phyloP scores from a whole-genome alignment of 176 grass and related monocot species.

The Triticum aestivum region DNA sequence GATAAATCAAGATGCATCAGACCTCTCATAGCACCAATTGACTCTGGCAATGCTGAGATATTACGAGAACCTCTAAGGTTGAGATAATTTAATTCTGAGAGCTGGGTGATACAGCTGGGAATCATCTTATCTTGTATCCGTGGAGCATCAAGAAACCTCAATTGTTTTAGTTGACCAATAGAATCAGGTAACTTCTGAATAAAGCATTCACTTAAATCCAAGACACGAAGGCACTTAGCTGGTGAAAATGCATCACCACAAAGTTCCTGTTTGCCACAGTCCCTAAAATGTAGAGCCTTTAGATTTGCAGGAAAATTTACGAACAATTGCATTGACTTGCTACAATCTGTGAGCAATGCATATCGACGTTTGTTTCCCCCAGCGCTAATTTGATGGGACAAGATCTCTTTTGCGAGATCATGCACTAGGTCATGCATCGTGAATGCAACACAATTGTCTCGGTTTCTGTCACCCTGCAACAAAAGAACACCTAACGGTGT shows the following conservation, averaged over 20 bases:
- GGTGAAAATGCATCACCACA: background rate
- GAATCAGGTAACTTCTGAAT: background rate
- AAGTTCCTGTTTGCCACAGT: background rate
- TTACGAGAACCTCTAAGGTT: background rate
- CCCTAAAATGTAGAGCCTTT: background rate
- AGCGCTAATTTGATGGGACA: background rate
- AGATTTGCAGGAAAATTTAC: too few relatives aligned
- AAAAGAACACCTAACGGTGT: background rate
- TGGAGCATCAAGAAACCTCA: slow-evolving; percentile 7
- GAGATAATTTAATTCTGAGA: background rate
- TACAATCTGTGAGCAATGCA: background rate
- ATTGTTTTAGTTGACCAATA: background rate
- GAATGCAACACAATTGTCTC: background rate
- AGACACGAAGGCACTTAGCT: background rate
- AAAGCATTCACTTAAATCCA: background rate
- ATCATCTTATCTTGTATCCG: background rate
- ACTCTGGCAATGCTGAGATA: background rate
- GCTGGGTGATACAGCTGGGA: background rate
- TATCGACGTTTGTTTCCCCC: background rate
- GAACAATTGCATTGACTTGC: background rate
- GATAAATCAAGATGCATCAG: slow-evolving; percentile 14
- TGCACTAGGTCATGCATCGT: slow-evolving; percentile 39
- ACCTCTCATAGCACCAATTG: background rate
- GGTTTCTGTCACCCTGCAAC: background rate
- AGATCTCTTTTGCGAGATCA: slow-evolving; percentile 19